phyloP scores from a whole-genome alignment of 495 filamentous ascomycete species.

The Trichodelitschia bisporula region DNA sequence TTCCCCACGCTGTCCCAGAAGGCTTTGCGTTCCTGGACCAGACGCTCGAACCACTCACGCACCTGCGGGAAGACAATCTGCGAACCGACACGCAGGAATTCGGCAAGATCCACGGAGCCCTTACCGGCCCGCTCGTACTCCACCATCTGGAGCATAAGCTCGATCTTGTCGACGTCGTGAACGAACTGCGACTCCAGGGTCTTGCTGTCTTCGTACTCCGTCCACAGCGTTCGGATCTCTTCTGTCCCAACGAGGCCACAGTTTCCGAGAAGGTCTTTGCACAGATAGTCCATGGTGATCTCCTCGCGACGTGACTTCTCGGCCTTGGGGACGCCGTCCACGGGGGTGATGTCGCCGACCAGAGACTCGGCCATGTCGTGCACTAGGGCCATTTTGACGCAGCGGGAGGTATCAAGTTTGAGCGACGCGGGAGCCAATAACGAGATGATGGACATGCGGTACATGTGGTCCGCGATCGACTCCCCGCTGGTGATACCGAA shows the following conservation, averaged over 20 bases:
- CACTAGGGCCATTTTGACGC: constrained; percentile 78
- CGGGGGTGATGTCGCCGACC: constrained; percentile 88
- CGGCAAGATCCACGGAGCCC: constrained; percentile 44
- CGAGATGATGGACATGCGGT: constrained; percentile 91
- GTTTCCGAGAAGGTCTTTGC: constrained; percentile 39
- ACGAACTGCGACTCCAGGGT: constrained; percentile 74
- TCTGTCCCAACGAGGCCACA: constrained; percentile 38
- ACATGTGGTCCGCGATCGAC: constrained; percentile 96
- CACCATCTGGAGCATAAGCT: constrained; percentile 80
- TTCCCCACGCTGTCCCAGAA: constrained; percentile 33
- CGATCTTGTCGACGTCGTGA: constrained; percentile 93
- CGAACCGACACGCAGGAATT: constrained; percentile 57
- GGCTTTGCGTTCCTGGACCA: constrained; percentile 49
- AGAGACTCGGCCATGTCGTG: constrained; percentile 95
- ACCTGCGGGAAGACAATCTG: constrained; percentile 53
- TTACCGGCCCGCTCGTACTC: constrained; percentile 68
- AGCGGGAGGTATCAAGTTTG: constrained; percentile 49
- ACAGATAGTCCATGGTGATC: constrained; percentile 75
- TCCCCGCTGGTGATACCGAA: constrained; percentile 54
- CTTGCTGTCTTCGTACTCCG: constrained; percentile 74
- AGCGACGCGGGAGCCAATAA: constrained; percentile 74
- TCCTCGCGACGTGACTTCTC: constrained; percentile 78
- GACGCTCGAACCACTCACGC: constrained; percentile 48
- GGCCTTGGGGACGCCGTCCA: constrained; percentile 39
- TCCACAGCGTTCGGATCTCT: constrained; percentile 55